Evolutionary conservation across 2,329 filamentous ascomycete species (phyloP).

Genomic region (Paracoccidioides brasiliensis): DNA sequence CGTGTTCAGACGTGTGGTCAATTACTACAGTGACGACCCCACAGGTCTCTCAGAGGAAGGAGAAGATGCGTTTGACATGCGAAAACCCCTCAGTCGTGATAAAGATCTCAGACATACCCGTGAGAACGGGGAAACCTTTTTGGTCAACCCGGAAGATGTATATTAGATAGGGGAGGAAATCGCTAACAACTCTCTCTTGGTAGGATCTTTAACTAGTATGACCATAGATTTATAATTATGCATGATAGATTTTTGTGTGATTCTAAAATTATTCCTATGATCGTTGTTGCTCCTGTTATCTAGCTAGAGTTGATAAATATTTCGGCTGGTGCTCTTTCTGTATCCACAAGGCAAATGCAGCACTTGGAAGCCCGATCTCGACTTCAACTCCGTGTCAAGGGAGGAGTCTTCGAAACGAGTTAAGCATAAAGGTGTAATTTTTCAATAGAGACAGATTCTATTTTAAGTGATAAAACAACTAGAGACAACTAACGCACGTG

Average conservation of each 20-base stretch:
- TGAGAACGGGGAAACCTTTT: slow-evolving; percentile 63
- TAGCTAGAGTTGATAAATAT: no score
- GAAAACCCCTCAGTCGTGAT: slow-evolving; percentile 78
- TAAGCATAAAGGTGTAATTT: no score
- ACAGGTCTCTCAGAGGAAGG: slow-evolving; percentile 43
- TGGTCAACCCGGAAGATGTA: slow-evolving; percentile 72
- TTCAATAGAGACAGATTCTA: no score
- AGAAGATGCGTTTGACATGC: slow-evolving; percentile 95
- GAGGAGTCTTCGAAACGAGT: no score
- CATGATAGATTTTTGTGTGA: no score
- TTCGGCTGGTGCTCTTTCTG: no score
- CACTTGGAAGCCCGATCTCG: no score
- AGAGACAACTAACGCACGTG: no score
- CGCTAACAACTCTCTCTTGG: background rate
- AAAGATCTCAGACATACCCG: slow-evolving; percentile 61
- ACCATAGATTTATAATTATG: background rate
- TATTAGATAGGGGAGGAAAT: slow-evolving; percentile 28
- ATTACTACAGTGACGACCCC: slow-evolving; percentile 84
- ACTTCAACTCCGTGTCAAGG: no score
- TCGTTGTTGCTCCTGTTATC: no score
- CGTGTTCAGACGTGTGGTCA: slow-evolving; percentile 74
- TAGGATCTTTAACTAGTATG: background rate
- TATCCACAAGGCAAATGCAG: no score
- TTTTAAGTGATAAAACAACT: background rate
- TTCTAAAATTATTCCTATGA: no score